These are phyloP conservation scores for Priceomyces melissophilus DNA, from an alignment of 805 yeast species.

Conservation along the genomic window DNA sequence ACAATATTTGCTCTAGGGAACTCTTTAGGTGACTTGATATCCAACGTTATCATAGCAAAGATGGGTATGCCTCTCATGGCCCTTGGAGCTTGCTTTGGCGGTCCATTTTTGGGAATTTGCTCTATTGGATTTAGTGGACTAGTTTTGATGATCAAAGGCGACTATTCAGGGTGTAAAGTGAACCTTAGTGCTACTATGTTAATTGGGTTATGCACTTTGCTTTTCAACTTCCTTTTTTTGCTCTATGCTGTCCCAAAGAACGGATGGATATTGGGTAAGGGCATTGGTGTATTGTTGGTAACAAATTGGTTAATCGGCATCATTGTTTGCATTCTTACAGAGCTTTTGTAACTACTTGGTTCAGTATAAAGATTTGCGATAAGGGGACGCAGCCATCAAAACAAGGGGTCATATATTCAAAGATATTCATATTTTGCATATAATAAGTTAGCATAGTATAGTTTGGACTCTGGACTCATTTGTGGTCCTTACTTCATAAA, in stretches of 20 bases:
- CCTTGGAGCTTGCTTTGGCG: constrained; percentile 92
- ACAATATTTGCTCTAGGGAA: constrained; percentile 92
- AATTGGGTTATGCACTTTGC: constrained; percentile 17
- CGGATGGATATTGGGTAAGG: constrained; percentile 32
- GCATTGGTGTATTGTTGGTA: constrained; percentile 29
- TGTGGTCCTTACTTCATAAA: no score
- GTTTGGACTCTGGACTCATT: not conserved
- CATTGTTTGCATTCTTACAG: constrained; percentile 22
- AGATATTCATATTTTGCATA: no score
- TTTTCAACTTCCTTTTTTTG: constrained; percentile 20
- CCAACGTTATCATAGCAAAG: constrained; percentile 74
- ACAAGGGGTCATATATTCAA: no score
- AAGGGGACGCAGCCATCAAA: no score
- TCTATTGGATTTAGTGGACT: constrained; percentile 80
- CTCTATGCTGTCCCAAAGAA: constrained; percentile 17
- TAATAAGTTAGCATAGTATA: not conserved
- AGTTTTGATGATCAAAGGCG: constrained; percentile 10
- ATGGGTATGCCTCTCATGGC: constrained; percentile 89
- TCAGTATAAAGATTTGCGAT: constrained; percentile 1
- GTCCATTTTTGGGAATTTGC: constrained; percentile 77
- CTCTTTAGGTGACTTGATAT: constrained; percentile 84
- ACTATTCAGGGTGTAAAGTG: constrained; percentile 11
- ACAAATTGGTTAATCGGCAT: constrained; percentile 29
- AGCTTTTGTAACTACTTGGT: constrained; percentile 7
- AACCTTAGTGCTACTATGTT: constrained; percentile 19